Evolutionary conservation across 2,329 filamentous ascomycete species (phyloP).

Genomic region (Aspergillus latus): DNA sequence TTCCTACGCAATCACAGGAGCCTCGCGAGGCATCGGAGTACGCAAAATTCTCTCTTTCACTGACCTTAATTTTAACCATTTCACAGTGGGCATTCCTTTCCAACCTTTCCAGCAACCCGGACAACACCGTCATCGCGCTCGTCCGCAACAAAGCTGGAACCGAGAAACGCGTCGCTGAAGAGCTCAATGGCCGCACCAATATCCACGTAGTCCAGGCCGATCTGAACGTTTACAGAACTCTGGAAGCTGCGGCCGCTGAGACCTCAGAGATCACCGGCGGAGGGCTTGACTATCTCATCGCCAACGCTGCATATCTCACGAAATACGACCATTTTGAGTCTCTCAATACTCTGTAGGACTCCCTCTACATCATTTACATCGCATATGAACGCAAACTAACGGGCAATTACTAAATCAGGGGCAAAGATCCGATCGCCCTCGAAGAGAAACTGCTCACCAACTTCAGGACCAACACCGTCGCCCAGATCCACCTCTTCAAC

Average conservation of each 20-base stretch:
- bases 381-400: neutral
- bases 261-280: conserved; percentile 38
- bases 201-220: conserved; percentile 6
- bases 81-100: conserved; percentile 3
- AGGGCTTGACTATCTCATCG: neutral
- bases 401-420: neutral
- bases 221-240: neutral
- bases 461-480: neutral
- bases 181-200: conserved; percentile 1
- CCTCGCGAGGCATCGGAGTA: conserved; percentile 7
- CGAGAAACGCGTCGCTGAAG: neutral
- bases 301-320: neutral
- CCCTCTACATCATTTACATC: neutral
- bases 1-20: conserved; percentile 10
- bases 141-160: conserved; percentile 7
- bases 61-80: neutral
- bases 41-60: neutral
- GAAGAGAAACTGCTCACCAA: neutral
- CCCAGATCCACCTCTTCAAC: conserved; percentile 38
- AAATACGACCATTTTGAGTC: neutral
- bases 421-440: neutral
- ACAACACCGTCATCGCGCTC: conserved; percentile 7
- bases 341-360: neutral
- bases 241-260: conserved; percentile 19
- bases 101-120: neutral